A percentile compares a stretch with the other conserved stretches of the same genome.
Conservation (phyloP, 2,329 filamentous ascomycete species). For the Orbilia blumenaviensis region DNA sequence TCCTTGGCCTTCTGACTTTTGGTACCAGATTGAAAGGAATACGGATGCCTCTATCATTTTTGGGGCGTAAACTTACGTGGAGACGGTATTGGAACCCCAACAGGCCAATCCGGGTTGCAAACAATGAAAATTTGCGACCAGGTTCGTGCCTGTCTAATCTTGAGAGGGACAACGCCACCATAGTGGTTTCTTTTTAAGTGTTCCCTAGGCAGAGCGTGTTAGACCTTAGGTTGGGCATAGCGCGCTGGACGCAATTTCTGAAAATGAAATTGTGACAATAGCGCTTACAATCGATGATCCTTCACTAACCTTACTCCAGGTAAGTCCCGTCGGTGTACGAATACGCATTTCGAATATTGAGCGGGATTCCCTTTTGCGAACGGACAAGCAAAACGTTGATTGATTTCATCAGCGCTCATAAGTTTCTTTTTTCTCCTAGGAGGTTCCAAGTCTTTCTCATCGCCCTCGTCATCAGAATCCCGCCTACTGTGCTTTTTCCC, state of each 20-base stretch:
- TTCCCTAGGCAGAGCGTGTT: conserved; percentile 11
- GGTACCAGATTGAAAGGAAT: too few relatives aligned
- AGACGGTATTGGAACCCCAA: not conserved
- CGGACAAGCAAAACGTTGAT: conserved; percentile 12
- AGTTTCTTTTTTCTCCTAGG: not conserved
- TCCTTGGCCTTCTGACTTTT: too few relatives aligned
- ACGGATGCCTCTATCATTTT: too few relatives aligned
- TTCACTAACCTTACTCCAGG: conserved; percentile 23
- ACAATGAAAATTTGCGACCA: conserved; percentile 14
- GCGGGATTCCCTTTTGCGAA: conserved; percentile 12
- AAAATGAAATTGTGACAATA: not conserved
- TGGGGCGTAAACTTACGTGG: conserved; percentile 6
- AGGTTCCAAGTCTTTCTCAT: not conserved
- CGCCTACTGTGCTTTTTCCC: not conserved
- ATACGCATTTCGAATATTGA: not conserved
- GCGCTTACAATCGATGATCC: not conserved
- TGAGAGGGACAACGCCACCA: not conserved
- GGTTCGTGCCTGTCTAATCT: not conserved
- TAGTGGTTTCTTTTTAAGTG: conserved; percentile 26
- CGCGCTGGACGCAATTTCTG: not conserved
- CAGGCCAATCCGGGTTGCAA: not conserved
- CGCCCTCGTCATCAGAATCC: not conserved
- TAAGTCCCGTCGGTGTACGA: conserved; percentile 5
- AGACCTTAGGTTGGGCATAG: not conserved
- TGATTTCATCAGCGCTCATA: not conserved